These are phyloP conservation scores for Lentinula boryana DNA, from an alignment of 768 basidiomycete species.

Conservation along the genomic window DNA sequence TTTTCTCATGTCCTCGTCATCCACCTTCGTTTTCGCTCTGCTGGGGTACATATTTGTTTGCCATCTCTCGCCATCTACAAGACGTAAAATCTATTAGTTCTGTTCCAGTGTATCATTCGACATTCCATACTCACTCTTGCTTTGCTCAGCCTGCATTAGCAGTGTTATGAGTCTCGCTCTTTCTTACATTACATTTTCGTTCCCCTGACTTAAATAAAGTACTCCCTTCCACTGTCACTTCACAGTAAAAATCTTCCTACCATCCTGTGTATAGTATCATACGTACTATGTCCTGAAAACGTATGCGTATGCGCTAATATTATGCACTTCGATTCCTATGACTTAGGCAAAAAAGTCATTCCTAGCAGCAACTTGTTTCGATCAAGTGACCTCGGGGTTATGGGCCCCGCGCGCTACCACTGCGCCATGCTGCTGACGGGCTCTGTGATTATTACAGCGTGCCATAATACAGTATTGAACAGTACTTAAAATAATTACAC, in stretches of 20 bases:
- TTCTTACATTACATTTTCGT: background rate
- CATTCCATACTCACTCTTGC: background rate
- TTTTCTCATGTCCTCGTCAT: background rate
- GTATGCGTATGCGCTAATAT: background rate
- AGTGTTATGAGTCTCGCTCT: background rate
- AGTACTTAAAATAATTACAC: too few relatives aligned
- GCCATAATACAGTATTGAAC: too few relatives aligned
- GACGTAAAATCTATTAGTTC: background rate
- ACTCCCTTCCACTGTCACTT: background rate
- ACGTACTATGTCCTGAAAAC: background rate
- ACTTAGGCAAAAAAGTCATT: too few relatives aligned
- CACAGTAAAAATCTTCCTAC: background rate
- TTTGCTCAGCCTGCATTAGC: background rate
- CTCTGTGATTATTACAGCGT: too few relatives aligned
- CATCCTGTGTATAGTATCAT: background rate
- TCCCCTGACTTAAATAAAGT: background rate
- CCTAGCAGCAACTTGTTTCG: constrained; percentile 59
- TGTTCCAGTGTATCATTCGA: background rate
- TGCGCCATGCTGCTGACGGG: constrained; percentile 47
- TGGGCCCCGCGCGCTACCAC: constrained; percentile 55
- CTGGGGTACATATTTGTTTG: background rate
- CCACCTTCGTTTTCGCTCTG: background rate
- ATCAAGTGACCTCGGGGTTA: constrained; percentile 64
- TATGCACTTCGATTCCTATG: background rate
- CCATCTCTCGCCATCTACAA: background rate